These are phyloP conservation scores for Dactylellina cionopaga DNA, from an alignment of 2,329 filamentous ascomycete species.

Conservation along the genomic window DNA sequence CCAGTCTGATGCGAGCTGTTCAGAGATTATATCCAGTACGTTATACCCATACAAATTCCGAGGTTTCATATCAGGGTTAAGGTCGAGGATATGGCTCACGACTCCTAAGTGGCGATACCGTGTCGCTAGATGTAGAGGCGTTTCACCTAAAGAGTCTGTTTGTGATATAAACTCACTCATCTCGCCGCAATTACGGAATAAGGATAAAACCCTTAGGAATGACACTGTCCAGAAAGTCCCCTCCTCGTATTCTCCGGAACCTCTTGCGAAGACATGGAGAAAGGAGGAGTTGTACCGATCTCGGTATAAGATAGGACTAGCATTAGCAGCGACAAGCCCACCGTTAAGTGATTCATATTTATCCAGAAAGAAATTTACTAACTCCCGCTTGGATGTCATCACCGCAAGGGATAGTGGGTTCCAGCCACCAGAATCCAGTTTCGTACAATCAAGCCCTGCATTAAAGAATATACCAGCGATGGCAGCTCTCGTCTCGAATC, in stretches of 20 bases:
- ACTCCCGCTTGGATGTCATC: not conserved
- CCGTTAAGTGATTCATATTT: not conserved
- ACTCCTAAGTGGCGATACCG: not conserved
- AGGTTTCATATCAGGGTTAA: not conserved
- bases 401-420: slow-evolving; percentile 1
- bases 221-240: not conserved
- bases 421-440: not conserved
- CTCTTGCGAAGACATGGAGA: slow-evolving; percentile 7
- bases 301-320: not conserved
- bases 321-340: not conserved
- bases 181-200: not conserved
- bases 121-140: slow-evolving; percentile 10
- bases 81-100: not conserved
- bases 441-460: slow-evolving; percentile 12
- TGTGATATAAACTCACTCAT: not conserved
- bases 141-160: not conserved
- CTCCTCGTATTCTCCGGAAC: not conserved
- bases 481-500: not conserved
- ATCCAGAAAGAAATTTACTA: slow-evolving; percentile 12
- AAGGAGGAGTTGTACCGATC: not conserved
- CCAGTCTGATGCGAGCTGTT: not conserved
- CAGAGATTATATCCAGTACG: not conserved
- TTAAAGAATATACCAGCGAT: slow-evolving; percentile 19
- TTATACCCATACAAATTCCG: not conserved
- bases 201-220: not conserved